Evolutionary conservation across 2,329 filamentous ascomycete genomes (phyloP).

Genomic region (Alternaria atra): DNA sequence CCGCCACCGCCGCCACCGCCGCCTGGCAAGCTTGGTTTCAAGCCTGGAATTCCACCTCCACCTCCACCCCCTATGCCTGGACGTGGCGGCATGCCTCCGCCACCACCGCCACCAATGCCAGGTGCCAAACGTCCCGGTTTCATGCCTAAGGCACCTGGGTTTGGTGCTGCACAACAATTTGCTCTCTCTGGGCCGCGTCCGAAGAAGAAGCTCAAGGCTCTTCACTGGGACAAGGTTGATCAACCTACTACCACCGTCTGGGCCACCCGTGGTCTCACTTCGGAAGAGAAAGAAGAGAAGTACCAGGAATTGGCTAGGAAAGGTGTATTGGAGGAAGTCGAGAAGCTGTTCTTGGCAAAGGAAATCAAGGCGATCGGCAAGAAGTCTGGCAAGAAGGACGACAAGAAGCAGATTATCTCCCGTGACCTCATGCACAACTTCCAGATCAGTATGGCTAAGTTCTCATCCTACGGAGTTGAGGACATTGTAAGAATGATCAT

Average conservation of each 20-base stretch:
- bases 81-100: conserved; percentile 57
- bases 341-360: conserved; percentile 96
- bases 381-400: conserved; percentile 77
- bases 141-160: conserved; percentile 68
- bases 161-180: conserved; percentile 65
- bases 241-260: conserved; percentile 90
- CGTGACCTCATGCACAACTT: conserved; percentile 70
- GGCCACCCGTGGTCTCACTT: conserved; percentile 86
- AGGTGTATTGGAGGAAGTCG: conserved; percentile 96
- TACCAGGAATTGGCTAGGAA: conserved; percentile 92
- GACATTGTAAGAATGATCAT: conserved; percentile 93
- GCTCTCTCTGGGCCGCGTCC: conserved; percentile 83
- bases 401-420: conserved; percentile 97
- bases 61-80: conserved; percentile 62
- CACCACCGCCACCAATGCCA: conserved; percentile 67
- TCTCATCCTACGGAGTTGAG: conserved; percentile 83
- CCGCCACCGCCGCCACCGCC: conserved; percentile 60
- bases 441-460: conserved; percentile 88
- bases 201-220: conserved; percentile 99
- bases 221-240: conserved; percentile 99
- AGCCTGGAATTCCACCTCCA: conserved; percentile 56
- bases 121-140: conserved; percentile 73
- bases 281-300: conserved; percentile 91
- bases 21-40: conserved; percentile 56
- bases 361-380: conserved; percentile 89